Evolutionary conservation across 805 yeast genomes (phyloP), one percentile per base, ranked within the genome.

Genomic region (Lipomyces spencermartinsiae): DNA sequence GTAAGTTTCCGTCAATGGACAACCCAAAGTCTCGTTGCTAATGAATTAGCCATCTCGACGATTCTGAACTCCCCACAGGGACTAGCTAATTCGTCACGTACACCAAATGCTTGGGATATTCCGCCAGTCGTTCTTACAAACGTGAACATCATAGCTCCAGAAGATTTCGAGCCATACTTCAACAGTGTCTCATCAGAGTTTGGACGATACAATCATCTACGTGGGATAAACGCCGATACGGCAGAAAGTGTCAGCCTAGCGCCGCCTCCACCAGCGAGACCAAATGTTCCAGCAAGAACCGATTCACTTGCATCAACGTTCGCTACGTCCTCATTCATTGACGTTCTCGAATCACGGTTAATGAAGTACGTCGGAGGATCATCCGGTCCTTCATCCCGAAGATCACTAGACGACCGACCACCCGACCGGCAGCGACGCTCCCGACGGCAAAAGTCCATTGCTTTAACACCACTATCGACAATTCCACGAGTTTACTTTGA

Each of bases 41-140:
- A 39, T 51, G 6, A 6, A 9, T 9, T 35, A 68, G 71, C 72
- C n/a, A 69, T 69, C 49, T 58, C 72, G 3, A 35, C 71, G 12
- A 59, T 69, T 14, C 58, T 69, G 29, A 69, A 69, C 34, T 69
- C 72, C n/a, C 65, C 69, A 4, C 19, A 56, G 22, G 61, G 62
- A 6, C 53, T 61, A 6, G 49, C 68, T 8, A 35, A 62, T 10
- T 56, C 57, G 14, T 54, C 58, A 66, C 71, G 75, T 55, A 71
- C 78, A 16, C 98, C 99, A 0, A 89, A 97, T 0, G 81, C 85
- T 1, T 83, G 84, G 61, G 98, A 95, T 74, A 94, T 94, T 10
- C 97, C 98, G 0, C 92, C 89, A 31, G 89, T 92, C 10, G 87
- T 84, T 59, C 80, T 94, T 53, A 80, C 89, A 2, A 86, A 85